These are phyloP conservation scores for Trametes cingulata DNA, from an alignment of 768 basidiomycete genomes.

Conservation along the genomic window DNA sequence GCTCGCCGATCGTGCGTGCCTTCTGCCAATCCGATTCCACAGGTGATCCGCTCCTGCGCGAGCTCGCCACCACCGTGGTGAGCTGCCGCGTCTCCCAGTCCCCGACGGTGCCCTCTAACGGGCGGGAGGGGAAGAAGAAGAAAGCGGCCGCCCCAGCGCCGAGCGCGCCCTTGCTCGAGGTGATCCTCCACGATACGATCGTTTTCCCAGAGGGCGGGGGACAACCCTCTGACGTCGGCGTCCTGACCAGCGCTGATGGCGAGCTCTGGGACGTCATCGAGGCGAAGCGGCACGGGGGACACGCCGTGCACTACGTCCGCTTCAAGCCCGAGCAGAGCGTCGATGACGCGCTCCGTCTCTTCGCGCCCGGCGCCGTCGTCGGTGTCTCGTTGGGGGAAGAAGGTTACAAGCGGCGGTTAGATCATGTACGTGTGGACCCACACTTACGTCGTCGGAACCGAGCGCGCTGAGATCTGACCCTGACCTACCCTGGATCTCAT, in stretches of 20 bases:
- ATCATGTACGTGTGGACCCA: slow-evolving; percentile 55
- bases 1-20: background rate
- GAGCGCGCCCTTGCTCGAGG: slow-evolving; percentile 55
- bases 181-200: slow-evolving; percentile 73
- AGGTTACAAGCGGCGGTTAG: slow-evolving; percentile 66
- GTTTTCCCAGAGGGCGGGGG: slow-evolving; percentile 86
- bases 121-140: slow-evolving; percentile 44
- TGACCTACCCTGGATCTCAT: slow-evolving; percentile 1
- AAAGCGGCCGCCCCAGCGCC: slow-evolving; percentile 57
- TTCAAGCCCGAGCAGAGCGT: slow-evolving; percentile 38
- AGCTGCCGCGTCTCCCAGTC: slow-evolving; percentile 49
- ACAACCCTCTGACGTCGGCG: slow-evolving; percentile 74
- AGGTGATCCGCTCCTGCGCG: slow-evolving; percentile 72
- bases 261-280: slow-evolving; percentile 59
- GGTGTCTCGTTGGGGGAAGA: slow-evolving; percentile 54
- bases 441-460: background rate
- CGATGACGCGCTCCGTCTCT: slow-evolving; percentile 46
- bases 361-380: slow-evolving; percentile 54
- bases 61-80: slow-evolving; percentile 59
- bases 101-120: slow-evolving; percentile 35
- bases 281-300: slow-evolving; percentile 67
- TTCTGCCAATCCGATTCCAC: slow-evolving; percentile 1
- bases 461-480: slow-evolving; percentile 1
- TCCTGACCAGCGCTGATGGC: slow-evolving; percentile 48
- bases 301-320: slow-evolving; percentile 73